Evolutionary conservation across 106 monocot genomes (phyloP).

Genomic region (Dioscorea zingiberensis): DNA sequence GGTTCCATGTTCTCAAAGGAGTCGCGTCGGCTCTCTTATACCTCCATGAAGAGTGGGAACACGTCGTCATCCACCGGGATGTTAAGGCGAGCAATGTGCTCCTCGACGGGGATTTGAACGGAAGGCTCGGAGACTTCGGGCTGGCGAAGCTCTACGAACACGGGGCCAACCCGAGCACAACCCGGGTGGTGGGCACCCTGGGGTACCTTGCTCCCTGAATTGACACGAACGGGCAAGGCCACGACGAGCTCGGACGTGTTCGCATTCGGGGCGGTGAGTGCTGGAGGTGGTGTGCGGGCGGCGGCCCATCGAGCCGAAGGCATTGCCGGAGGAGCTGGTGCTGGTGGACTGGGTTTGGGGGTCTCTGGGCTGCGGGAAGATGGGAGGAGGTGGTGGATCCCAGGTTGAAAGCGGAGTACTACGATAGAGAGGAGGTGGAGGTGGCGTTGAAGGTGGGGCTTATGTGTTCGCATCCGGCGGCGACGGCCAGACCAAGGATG

Average conservation of each 20-base stretch:
- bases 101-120: conserved; percentile 45
- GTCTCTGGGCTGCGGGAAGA: conserved; percentile 18
- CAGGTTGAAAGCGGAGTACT: conserved; percentile 16
- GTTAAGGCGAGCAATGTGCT: conserved; percentile 60
- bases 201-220: conserved; percentile 65
- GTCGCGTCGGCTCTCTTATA: conserved; percentile 46
- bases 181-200: conserved; percentile 49
- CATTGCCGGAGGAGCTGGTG: conserved; percentile 13
- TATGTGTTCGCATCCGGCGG: conserved; percentile 40
- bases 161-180: conserved; percentile 39
- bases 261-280: conserved; percentile 50
- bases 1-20: conserved; percentile 33
- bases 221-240: conserved; percentile 41
- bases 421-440: conserved; percentile 28
- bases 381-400: conserved; percentile 39
- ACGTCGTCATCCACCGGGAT: conserved; percentile 60
- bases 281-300: conserved; percentile 53
- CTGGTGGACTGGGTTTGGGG: conserved; percentile 45
- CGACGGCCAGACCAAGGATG: conserved; percentile 43
- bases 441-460: conserved; percentile 44
- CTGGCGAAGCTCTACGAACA: conserved; percentile 51
- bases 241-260: conserved; percentile 51
- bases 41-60: conserved; percentile 58
- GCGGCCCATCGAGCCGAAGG: conserved; percentile 39
- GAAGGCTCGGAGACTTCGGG: conserved; percentile 54